Percentiles rank a stretch among this genome's conserved stretches.
Conservation (phyloP, 805 yeast species). For the Kazachstania psychrophila region DNA sequence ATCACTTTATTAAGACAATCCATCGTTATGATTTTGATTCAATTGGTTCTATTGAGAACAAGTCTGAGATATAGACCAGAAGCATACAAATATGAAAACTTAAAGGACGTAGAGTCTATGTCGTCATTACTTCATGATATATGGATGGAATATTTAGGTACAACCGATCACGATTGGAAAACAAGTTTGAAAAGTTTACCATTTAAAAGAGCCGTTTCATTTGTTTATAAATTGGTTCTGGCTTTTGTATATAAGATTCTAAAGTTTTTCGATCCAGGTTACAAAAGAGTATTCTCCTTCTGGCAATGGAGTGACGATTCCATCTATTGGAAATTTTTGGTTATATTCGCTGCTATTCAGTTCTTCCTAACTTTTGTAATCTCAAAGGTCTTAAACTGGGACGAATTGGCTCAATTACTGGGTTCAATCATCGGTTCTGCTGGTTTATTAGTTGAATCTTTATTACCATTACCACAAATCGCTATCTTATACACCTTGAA, state of each 20-base stretch:
- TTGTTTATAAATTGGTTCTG: slow-evolving; percentile 19
- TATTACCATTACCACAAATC: slow-evolving; percentile 70
- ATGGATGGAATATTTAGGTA: slow-evolving; percentile 27
- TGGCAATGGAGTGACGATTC: slow-evolving; percentile 78
- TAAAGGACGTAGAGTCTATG: slow-evolving; percentile 30
- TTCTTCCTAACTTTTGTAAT: slow-evolving; percentile 26
- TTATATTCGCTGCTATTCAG: slow-evolving; percentile 36
- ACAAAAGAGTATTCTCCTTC: slow-evolving; percentile 52
- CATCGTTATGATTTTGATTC: slow-evolving; percentile 76
- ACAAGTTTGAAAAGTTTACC: slow-evolving; percentile 16
- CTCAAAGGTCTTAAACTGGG: slow-evolving; percentile 31
- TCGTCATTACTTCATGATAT: slow-evolving; percentile 24
- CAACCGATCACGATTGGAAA: slow-evolving; percentile 20
- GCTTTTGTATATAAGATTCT: slow-evolving; percentile 34
- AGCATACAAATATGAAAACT: slow-evolving; percentile 32
- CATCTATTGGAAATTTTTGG: slow-evolving; percentile 56
- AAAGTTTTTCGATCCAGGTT: slow-evolving; percentile 62
- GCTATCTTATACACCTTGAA: slow-evolving; percentile 56
- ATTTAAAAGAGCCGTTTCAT: slow-evolving; percentile 15
- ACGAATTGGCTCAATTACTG: slow-evolving; percentile 47
- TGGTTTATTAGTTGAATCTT: slow-evolving; percentile 64
- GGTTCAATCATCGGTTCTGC: slow-evolving; percentile 44
- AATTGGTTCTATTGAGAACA: slow-evolving; percentile 50
- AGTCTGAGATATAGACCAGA: slow-evolving; percentile 51
- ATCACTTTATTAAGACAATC: slow-evolving; percentile 70